Percentiles rank a stretch among this genome's conserved stretches.
phyloP scores from a whole-genome alignment of 1,284 basidiomycete genomes.

The Cutaneotrichosporon cyanovorans region DNA sequence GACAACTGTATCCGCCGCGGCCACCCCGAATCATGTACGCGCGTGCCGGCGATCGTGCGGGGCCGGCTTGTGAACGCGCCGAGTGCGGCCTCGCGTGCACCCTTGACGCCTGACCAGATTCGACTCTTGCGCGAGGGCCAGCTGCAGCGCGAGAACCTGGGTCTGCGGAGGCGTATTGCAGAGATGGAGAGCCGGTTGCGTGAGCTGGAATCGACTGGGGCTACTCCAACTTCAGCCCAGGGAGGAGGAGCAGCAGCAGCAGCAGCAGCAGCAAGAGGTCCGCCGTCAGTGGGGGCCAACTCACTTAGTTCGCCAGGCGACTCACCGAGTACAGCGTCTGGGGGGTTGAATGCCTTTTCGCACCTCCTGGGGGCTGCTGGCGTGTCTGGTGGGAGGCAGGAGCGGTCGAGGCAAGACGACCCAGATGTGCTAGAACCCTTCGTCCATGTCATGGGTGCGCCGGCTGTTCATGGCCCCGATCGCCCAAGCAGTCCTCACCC shows the following conservation, averaged over 20 bases:
- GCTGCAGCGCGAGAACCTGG: conserved; percentile 20
- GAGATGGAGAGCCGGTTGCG: conserved; percentile 16
- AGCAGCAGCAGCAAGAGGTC: neutral
- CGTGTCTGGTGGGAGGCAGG: neutral
- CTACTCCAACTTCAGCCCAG: too few relatives aligned
- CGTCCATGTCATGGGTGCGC: conserved; percentile 19
- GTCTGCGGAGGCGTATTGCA: conserved; percentile 11
- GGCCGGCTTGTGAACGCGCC: conserved; percentile 19
- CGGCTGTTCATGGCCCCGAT: conserved; percentile 6
- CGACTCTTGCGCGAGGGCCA: conserved; percentile 17
- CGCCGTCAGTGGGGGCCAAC: neutral
- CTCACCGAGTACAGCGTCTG: conserved; percentile 4
- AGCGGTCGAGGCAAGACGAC: conserved; percentile 16
- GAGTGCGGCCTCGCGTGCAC: conserved; percentile 13
- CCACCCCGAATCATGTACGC: conserved; percentile 18
- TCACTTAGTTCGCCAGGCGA: conserved; percentile 8
- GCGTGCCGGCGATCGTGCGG: conserved; percentile 18
- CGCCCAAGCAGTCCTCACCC: conserved; percentile 9
- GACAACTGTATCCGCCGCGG: conserved; percentile 20
- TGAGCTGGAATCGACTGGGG: conserved; percentile 8
- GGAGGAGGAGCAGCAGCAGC: neutral
- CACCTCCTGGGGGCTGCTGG: conserved; percentile 9
- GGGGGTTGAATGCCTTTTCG: conserved; percentile 10
- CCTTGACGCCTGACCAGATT: conserved; percentile 19
- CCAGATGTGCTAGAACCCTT: conserved; percentile 21